phyloP scores from a whole-genome alignment of 345 rosid species.

The Carallia pectinifolia region DNA sequence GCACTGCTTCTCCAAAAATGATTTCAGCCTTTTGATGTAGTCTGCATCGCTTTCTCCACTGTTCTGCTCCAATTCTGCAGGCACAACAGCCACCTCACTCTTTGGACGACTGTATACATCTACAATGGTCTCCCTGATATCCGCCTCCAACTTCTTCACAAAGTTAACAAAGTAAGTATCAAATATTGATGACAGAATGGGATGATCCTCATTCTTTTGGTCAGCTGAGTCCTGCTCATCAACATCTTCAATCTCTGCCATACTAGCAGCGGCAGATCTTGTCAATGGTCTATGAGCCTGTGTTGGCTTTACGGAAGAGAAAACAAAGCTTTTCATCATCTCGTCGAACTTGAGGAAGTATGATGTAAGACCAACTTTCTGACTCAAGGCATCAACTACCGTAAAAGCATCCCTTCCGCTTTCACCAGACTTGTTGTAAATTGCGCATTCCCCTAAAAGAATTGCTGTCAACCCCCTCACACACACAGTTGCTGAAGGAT shows the following conservation, averaged over 20 bases:
- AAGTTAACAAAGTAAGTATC: slow-evolving; percentile 57
- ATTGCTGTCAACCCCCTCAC: slow-evolving; percentile 76
- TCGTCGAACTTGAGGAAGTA: slow-evolving; percentile 82
- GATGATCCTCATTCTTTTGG: slow-evolving; percentile 64
- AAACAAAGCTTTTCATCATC: slow-evolving; percentile 76
- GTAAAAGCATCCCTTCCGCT: slow-evolving; percentile 74
- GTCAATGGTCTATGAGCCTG: slow-evolving; percentile 57
- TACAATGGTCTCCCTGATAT: slow-evolving; percentile 62
- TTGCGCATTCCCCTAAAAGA: slow-evolving; percentile 80
- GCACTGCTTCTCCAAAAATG: slow-evolving; percentile 83
- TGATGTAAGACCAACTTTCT: slow-evolving; percentile 83
- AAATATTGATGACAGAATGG: slow-evolving; percentile 58
- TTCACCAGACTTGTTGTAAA: slow-evolving; percentile 69
- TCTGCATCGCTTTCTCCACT: slow-evolving; percentile 70
- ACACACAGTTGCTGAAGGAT: slow-evolving; percentile 63
- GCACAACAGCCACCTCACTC: slow-evolving; percentile 77
- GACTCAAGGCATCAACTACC: slow-evolving; percentile 79
- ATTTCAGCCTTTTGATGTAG: slow-evolving; percentile 66
- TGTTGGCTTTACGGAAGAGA: slow-evolving; percentile 52
- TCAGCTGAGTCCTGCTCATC: slow-evolving; percentile 46
- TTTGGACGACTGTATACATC: slow-evolving; percentile 81
- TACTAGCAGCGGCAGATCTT: slow-evolving; percentile 79
- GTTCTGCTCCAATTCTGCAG: slow-evolving; percentile 80
- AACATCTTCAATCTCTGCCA: slow-evolving; percentile 75
- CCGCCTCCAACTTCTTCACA: slow-evolving; percentile 58